Conservation (phyloP, 805 yeast genomes). For the Cyberlindnera mississippiensis region DNA sequence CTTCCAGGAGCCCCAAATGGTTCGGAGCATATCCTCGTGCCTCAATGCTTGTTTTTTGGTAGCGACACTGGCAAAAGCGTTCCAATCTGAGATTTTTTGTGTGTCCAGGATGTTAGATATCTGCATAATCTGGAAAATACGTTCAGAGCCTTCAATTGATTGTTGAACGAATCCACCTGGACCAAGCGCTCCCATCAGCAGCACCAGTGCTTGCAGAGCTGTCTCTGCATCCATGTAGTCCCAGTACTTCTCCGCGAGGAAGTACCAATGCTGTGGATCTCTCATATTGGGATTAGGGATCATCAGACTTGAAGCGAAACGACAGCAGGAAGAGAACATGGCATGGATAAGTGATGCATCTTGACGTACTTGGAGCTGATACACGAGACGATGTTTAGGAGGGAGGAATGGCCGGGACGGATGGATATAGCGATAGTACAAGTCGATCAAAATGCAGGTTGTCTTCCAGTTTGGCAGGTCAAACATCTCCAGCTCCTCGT, state of each 20-base stretch:
- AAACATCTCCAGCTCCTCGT: constrained; percentile 28
- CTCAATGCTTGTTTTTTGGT: constrained; percentile 33
- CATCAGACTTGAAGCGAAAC: constrained; percentile 29
- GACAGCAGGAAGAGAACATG: constrained; percentile 34
- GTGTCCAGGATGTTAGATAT: constrained; percentile 14
- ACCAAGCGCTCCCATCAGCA: constrained; percentile 29
- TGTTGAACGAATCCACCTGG: constrained; percentile 29
- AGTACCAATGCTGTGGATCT: constrained; percentile 37
- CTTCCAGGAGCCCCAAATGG: constrained; percentile 39
- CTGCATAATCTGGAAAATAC: constrained; percentile 20
- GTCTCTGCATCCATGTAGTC: constrained; percentile 27
- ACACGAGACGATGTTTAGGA: constrained; percentile 30
- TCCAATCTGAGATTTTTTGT: constrained; percentile 24
- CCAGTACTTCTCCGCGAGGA: constrained; percentile 32
- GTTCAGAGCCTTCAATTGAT: constrained; percentile 28
- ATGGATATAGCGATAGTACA: constrained; percentile 40
- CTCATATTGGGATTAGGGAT: constrained; percentile 26
- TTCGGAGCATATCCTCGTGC: constrained; percentile 32
- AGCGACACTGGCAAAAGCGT: constrained; percentile 23
- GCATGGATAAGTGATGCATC: constrained; percentile 31
- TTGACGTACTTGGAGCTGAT: constrained; percentile 29
- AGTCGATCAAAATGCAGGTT: constrained; percentile 32
- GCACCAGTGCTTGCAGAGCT: constrained; percentile 28
- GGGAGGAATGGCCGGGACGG: constrained; percentile 36
- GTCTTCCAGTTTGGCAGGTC: constrained; percentile 37